These are phyloP conservation scores for Kwoniella newhampshirensis DNA, from an alignment of 768 basidiomycete genomes.

Conservation along the genomic window DNA sequence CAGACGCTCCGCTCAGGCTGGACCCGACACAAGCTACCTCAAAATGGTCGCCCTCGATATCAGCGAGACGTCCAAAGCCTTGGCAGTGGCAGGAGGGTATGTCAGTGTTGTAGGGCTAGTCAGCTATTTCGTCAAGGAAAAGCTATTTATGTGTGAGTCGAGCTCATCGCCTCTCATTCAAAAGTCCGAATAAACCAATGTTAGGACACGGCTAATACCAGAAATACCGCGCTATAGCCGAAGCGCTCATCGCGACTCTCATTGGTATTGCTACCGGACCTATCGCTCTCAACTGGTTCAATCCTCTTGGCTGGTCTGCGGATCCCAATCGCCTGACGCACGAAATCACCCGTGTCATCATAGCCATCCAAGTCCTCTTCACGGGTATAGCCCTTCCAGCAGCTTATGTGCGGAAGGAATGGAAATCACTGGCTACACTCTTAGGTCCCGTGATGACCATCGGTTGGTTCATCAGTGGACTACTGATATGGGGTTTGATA, in stretches of 20 bases:
- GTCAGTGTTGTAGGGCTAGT: conserved; percentile 46
- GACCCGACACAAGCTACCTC: conserved; percentile 4
- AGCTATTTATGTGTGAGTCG: conserved; percentile 50
- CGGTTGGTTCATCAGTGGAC: conserved; percentile 54
- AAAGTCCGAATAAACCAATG: not conserved
- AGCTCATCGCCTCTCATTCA: no score
- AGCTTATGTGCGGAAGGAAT: conserved; percentile 53
- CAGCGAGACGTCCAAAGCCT: conserved; percentile 47
- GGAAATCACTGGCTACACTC: conserved; percentile 51
- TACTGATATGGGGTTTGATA: conserved; percentile 54
- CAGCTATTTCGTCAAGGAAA: conserved; percentile 54
- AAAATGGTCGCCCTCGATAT: conserved; percentile 50
- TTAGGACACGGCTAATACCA: not conserved
- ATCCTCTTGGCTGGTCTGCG: conserved; percentile 51
- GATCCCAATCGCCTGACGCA: conserved; percentile 34
- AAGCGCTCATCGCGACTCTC: conserved; percentile 37
- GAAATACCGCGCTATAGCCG: conserved; percentile 29
- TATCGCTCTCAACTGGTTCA: conserved; percentile 49
- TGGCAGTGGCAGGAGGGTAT: conserved; percentile 50
- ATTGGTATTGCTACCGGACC: conserved; percentile 54
- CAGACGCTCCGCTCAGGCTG: not conserved
- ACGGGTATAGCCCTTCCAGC: conserved; percentile 51
- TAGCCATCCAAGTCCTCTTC: conserved; percentile 54
- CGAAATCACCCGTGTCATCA: conserved; percentile 53
- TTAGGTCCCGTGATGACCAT: conserved; percentile 55